Evolutionary conservation across 306 rosid species (phyloP), one percentile per base, ranked within the genome.

Genomic region (Castanea mollissima): DNA sequence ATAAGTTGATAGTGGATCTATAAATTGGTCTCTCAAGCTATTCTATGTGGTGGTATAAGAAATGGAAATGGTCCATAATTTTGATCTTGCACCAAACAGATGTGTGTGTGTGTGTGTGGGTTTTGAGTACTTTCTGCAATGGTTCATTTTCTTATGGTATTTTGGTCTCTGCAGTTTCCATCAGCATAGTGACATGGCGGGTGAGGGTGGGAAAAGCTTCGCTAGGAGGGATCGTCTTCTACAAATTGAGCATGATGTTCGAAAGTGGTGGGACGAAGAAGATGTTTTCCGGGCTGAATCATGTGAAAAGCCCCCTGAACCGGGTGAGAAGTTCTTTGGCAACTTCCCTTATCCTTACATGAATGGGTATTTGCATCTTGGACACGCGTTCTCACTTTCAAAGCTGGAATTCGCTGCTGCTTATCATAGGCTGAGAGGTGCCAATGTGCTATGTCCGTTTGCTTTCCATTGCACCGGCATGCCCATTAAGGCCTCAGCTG

Each of bases 401-500:
- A 92, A 92, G 73, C 74, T 95, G 15, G 98, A 94, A 81, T 94
- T 94, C 44, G 93, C 99, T 5, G 91, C 97, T 1, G 99, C 97
- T 4, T 94, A 77, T 76, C 99, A 94, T 70, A 78, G 97, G 64
- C 65, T 94, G 20, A 88, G 92, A 56, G 99, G 99, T 15, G 95
- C 98, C 46, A 92, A 92, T 55, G 99, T 95, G 44, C 87, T 95
- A 5, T 78, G 92, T 14, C 99, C 99, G 10, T 95, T 95, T 19
- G 97, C 85, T 25, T 95, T 95, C 74, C 99, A 95, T 70, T 95
- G 99, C 91, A 95, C 99, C 0, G 99, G 99, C 70, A 91, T 95
- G 99, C 99, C 99, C 0, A 92, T 95, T 82, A 95, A 95, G 76
- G 99, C 99, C 46, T 91, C 98, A 0, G 98, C 99, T 0, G 99